Conservation (phyloP, 345 rosid genomes). For the Conringia planisiliqua region DNA sequence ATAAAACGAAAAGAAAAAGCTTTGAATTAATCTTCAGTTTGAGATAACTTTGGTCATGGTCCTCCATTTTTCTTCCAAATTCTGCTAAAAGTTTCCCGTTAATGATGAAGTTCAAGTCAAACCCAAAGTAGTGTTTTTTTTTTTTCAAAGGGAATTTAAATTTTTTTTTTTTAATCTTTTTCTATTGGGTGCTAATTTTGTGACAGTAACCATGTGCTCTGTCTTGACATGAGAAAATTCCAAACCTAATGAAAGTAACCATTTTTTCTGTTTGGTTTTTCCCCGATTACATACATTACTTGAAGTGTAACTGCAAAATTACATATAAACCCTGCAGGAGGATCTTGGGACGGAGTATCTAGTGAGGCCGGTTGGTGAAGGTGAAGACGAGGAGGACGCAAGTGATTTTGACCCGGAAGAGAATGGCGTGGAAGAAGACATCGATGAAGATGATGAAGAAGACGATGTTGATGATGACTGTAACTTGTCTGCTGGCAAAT, state of each 20-base stretch:
- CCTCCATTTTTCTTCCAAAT: neutral
- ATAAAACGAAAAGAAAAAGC: neutral
- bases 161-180: neutral
- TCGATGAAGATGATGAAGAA: constrained; percentile 33
- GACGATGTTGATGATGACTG: constrained; percentile 9
- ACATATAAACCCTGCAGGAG: constrained; percentile 40
- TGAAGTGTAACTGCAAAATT: neutral
- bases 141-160: neutral
- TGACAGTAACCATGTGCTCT: neutral
- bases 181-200: neutral
- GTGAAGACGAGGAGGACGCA: constrained; percentile 86
- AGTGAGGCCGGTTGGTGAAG: constrained; percentile 63
- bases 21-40: neutral
- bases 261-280: neutral
- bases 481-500: constrained; percentile 21
- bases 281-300: neutral
- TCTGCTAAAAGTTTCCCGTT: neutral
- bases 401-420: constrained; percentile 81
- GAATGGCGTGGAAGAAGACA: constrained; percentile 55
- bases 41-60: neutral
- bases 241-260: neutral
- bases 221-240: neutral
- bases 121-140: neutral
- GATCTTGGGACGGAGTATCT: constrained; percentile 81
- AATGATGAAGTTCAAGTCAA: neutral